Conservation (phyloP, 2,329 filamentous ascomycete species). For the Hypoxylon sp. region DNA sequence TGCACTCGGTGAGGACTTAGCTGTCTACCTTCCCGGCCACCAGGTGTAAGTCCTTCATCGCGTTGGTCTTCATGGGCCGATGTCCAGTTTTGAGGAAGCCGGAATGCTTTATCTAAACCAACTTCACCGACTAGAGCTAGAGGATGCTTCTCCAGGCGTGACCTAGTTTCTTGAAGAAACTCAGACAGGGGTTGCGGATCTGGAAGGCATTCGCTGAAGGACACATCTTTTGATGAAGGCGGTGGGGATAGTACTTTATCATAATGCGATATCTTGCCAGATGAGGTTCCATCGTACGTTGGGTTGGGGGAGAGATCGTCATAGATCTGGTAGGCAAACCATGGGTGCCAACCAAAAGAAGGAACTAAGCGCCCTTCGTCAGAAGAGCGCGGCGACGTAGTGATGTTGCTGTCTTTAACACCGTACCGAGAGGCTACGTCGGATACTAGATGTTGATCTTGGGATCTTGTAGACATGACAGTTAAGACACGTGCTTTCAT, state of each 20-base stretch:
- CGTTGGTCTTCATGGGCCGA: constrained; percentile 57
- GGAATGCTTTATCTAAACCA: constrained; percentile 82
- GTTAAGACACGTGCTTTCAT: constrained; percentile 79
- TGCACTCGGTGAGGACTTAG: constrained; percentile 78
- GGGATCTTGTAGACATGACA: constrained; percentile 81
- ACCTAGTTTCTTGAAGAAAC: constrained; percentile 70
- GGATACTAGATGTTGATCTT: constrained; percentile 82
- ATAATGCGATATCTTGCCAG: constrained; percentile 72
- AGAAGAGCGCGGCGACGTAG: constrained; percentile 38
- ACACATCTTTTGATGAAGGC: constrained; percentile 61
- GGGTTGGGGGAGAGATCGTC: constrained; percentile 64
- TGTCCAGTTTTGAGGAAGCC: constrained; percentile 74
- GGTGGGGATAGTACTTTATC: constrained; percentile 72
- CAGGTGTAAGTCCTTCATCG: constrained; percentile 71
- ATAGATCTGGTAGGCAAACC: constrained; percentile 85
- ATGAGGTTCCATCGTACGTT: constrained; percentile 56
- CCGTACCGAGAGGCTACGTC: constrained; percentile 70
- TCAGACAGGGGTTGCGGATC: constrained; percentile 71
- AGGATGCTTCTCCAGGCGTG: constrained; percentile 70
- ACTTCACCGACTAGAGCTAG: constrained; percentile 81
- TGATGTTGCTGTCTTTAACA: constrained; percentile 55
- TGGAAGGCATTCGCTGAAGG: constrained; percentile 68
- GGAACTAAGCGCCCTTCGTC: constrained; percentile 68
- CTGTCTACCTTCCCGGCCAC: constrained; percentile 77
- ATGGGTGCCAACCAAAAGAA: constrained; percentile 90